Evolutionary conservation across 345 rosid species (phyloP), one percentile per base, ranked within the genome.

Genomic region (Populus simonii): DNA sequence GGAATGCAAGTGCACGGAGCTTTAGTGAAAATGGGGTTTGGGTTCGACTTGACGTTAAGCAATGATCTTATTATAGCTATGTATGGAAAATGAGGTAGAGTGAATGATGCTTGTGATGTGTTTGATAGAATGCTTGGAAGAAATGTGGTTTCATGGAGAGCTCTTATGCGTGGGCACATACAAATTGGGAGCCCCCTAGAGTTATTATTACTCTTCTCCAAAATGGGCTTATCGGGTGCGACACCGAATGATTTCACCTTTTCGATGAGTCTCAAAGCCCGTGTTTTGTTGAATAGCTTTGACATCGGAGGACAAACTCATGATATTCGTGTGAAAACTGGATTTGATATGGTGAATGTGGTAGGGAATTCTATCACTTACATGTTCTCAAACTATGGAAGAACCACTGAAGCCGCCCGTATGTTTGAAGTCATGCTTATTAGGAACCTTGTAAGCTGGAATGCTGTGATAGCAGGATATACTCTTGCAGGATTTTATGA

Each of bases 111-210:
- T 23, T 76, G 83, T 49, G 74, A 39, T 12, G 89, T 92, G 93
- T 91, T 92, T 76, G 91, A 92, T 68, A 85, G 57, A 85, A 90
- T 92, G 97, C 81, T 71, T 45, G 85, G 82, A 39, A 88, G 90
- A 86, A 92, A 92, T 27, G 89, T 89, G 81, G 92, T 91, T 88
- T 89, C 95, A 35, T 91, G 95, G 97, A 92, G 98, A 1, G 85
- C 94, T 61, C 97, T 93, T 53, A 91, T 91, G 94, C 86, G 93
- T 25, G 98, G 93, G 45, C 81, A 83, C 78, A 79, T 93, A 49
- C 85, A 74, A 35, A 82, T 78, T 13, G 90, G 90, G 13, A 74
- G 84, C 59, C 87, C 89, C 20, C 76, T 69, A 18, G 83, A 49
- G 65, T 87, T 92, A 1, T 80, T 92, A n/a, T 79, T 72, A 63